Percentiles rank a stretch among this genome's conserved stretches.
Evolutionary conservation across 2,329 filamentous ascomycete genomes (phyloP).

Genomic region (Alternaria sp.): DNA sequence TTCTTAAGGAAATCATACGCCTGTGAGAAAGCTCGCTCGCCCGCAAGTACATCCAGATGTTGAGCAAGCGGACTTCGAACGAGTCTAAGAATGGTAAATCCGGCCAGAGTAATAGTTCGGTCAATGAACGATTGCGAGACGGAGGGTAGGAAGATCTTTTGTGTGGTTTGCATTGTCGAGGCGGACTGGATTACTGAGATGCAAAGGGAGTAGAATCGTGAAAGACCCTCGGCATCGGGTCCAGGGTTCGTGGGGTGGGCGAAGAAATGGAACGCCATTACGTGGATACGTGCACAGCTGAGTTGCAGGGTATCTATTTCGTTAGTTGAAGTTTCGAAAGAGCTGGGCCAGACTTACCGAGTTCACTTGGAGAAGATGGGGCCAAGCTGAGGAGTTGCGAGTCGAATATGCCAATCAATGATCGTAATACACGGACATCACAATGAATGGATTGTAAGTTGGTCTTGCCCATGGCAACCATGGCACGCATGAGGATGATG

Average conservation of each 20-base stretch:
- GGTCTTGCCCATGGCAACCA: constrained; percentile 42
- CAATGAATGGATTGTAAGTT: constrained; percentile 41
- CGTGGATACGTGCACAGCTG: constrained; percentile 43
- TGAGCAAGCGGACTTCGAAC: constrained; percentile 36
- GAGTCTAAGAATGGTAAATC: constrained; percentile 43
- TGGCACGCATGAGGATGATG: constrained; percentile 41
- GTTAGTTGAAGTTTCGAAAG: constrained; percentile 14
- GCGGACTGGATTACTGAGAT: constrained; percentile 39
- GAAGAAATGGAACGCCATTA: constrained; percentile 47
- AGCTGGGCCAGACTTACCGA: constrained; percentile 27
- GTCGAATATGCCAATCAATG: constrained; percentile 45
- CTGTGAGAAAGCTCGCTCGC: constrained; percentile 42
- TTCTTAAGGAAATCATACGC: constrained; percentile 41
- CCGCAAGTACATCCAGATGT: constrained; percentile 41
- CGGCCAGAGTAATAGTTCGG: constrained; percentile 40
- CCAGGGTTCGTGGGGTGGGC: constrained; percentile 34
- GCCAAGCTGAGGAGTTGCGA: constrained; percentile 40
- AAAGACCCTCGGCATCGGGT: constrained; percentile 36
- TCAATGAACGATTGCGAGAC: constrained; percentile 44
- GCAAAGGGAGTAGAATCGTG: constrained; percentile 41
- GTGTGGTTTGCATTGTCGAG: constrained; percentile 23
- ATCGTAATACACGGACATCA: constrained; percentile 40
- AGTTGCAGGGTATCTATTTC: constrained; percentile 40
- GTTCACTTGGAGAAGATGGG: constrained; percentile 38
- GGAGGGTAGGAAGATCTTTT: constrained; percentile 33